These are phyloP conservation scores for Albatrellus ellisii DNA, from an alignment of 768 basidiomycete genomes.

Conservation along the genomic window DNA sequence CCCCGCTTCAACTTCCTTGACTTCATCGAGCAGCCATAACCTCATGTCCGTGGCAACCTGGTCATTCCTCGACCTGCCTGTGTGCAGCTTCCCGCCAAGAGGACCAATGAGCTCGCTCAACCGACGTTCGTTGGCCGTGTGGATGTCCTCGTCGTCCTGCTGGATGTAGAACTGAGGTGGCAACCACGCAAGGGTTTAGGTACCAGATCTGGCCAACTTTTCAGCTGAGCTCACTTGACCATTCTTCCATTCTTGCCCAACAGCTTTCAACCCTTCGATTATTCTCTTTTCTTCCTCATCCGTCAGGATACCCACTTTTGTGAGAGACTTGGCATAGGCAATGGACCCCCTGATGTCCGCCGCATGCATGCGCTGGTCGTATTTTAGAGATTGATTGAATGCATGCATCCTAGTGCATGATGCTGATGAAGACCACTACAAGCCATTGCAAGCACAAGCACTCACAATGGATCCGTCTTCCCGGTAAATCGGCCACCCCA, in stretches of 20 bases:
- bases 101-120: constrained; percentile 87
- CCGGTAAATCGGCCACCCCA: constrained; percentile 87
- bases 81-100: constrained; percentile 92
- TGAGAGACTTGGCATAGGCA: constrained; percentile 85
- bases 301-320: constrained; percentile 70
- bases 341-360: constrained; percentile 91
- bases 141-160: constrained; percentile 96
- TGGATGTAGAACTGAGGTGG: constrained; percentile 51
- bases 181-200: not conserved
- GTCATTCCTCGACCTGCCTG: constrained; percentile 93
- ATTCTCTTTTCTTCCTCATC: constrained; percentile 62
- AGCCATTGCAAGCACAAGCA: constrained; percentile 3
- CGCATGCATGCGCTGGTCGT: constrained; percentile 88
- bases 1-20: constrained; percentile 46
- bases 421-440: constrained; percentile 10
- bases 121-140: constrained; percentile 95
- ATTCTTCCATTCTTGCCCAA: constrained; percentile 77
- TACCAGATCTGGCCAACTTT: not conserved
- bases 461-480: constrained; percentile 75
- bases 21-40: constrained; percentile 83
- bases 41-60: constrained; percentile 99
- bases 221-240: constrained; percentile 54
- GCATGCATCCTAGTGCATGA: constrained; percentile 70
- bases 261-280: constrained; percentile 56
- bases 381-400: constrained; percentile 92